Conservation (phyloP, 352 stramenopile genomes). For the Plasmopara muralis region DNA sequence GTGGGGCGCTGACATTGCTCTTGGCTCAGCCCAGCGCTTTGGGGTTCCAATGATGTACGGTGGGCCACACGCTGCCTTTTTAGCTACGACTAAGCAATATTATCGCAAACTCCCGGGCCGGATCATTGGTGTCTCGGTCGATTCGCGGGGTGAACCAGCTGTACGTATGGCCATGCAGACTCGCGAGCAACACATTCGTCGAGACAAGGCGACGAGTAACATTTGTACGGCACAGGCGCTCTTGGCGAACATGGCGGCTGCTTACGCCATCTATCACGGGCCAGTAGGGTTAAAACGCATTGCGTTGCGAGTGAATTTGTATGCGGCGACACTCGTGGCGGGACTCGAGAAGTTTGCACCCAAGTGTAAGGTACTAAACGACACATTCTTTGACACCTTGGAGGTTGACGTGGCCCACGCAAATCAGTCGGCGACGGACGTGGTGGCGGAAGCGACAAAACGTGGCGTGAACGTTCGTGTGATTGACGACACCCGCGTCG, state of each 20-base stretch:
- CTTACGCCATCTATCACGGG: constrained; percentile 98
- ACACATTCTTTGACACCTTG: constrained; percentile 97
- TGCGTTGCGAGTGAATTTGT: constrained; percentile 89
- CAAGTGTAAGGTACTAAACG: constrained; percentile 46
- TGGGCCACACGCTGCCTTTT: constrained; percentile 96
- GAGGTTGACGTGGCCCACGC: constrained; percentile 84
- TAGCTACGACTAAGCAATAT: constrained; percentile 95
- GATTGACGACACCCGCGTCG: constrained; percentile 83
- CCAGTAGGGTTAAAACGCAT: constrained; percentile 94
- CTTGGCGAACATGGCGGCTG: constrained; percentile 97
- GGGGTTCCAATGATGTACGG: constrained; percentile 99
- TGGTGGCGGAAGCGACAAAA: constrained; percentile 57
- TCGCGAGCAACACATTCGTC: constrained; percentile 97
- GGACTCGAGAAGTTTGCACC: constrained; percentile 84
- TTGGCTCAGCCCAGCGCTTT: constrained; percentile 98
- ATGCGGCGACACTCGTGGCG: constrained; percentile 83
- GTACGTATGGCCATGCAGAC: constrained; percentile 99
- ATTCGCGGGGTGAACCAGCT: constrained; percentile 92
- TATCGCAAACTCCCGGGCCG: constrained; percentile 96
- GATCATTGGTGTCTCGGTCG: constrained; percentile 98
- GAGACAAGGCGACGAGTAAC: constrained; percentile 99
- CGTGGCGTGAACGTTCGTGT: constrained; percentile 84
- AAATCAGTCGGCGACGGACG: constrained; percentile 65
- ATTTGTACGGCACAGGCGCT: constrained; percentile 99
- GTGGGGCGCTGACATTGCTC: constrained; percentile 96